Conservation (phyloP, 2,329 filamentous ascomycete species). For the Colletotrichum chlorophyti region DNA sequence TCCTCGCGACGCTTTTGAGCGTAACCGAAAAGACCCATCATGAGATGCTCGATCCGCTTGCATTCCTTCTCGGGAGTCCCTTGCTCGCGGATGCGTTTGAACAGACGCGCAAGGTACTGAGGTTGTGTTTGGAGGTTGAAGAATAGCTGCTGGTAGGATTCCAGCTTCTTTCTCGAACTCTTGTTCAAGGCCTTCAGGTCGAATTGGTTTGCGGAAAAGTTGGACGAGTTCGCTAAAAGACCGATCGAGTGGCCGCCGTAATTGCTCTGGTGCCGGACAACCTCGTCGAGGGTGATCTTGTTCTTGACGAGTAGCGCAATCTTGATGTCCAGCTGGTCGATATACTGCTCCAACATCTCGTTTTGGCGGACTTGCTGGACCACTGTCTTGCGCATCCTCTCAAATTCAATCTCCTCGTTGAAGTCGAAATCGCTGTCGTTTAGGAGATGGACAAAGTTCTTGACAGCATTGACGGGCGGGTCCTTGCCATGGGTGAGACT, state of each 20-base stretch:
- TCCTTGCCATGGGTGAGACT: conserved; percentile 96
- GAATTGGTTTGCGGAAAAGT: conserved; percentile 88
- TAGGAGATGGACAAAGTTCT: conserved; percentile 96
- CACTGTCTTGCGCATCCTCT: conserved; percentile 91
- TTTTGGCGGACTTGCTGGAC: conserved; percentile 98
- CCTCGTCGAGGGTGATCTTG: conserved; percentile 98
- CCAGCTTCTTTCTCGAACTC: conserved; percentile 91
- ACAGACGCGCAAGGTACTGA: conserved; percentile 89
- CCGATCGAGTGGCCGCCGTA: conserved; percentile 89
- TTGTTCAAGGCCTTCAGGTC: conserved; percentile 98
- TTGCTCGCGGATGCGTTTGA: conserved; percentile 82
- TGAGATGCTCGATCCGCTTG: conserved; percentile 89
- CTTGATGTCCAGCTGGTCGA: conserved; percentile 98
- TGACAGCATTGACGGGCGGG: conserved; percentile 93
- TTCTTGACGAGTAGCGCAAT: conserved; percentile 98
- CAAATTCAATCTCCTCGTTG: conserved; percentile 97
- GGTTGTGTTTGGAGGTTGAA: conserved; percentile 97
- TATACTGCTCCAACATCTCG: conserved; percentile 96
- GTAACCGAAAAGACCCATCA: conserved; percentile 97
- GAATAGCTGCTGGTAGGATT: conserved; percentile 97
- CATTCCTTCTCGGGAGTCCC: conserved; percentile 89
- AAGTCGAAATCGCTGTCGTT: conserved; percentile 99
- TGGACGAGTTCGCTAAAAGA: conserved; percentile 86
- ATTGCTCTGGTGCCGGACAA: conserved; percentile 95
- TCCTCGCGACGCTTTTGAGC: conserved; percentile 96